Evolutionary conservation across 305 asterid species (phyloP).

Genomic region (Fraxinus platypoda): DNA sequence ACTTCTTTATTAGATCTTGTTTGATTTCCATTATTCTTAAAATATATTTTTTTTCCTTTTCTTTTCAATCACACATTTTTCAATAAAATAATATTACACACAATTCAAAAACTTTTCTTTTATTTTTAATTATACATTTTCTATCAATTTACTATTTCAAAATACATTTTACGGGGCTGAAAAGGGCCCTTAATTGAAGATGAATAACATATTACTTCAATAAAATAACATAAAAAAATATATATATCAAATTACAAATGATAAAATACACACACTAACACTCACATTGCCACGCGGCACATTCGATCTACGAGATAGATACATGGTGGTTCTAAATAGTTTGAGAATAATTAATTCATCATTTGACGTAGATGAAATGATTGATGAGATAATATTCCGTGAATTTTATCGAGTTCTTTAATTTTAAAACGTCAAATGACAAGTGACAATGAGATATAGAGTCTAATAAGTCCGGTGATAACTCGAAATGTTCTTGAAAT

Average conservation of each 20-base stretch:
- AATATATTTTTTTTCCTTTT: too few relatives aligned
- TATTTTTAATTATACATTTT: too few relatives aligned
- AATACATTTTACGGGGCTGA: too few relatives aligned
- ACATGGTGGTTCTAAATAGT: conserved; percentile 26
- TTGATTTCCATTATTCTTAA: too few relatives aligned
- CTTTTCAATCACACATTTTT: too few relatives aligned
- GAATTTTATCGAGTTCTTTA: not conserved
- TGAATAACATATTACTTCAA: not conserved
- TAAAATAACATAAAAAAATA: not conserved
- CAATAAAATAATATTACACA: too few relatives aligned
- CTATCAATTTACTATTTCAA: too few relatives aligned
- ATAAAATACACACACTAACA: not conserved
- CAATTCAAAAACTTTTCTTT: too few relatives aligned
- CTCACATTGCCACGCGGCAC: conserved; percentile 20
- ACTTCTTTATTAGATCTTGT: not conserved
- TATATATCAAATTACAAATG: not conserved
- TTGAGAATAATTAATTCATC: conserved; percentile 22
- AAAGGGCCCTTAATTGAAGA: not conserved
- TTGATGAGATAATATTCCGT: too few relatives aligned
- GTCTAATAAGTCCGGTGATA: not conserved
- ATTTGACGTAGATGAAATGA: too few relatives aligned
- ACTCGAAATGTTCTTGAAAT: not conserved
- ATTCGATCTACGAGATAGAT: conserved; percentile 33
- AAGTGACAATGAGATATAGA: not conserved
- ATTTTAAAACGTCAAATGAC: not conserved